Conservation (phyloP, 805 yeast species). For the Wickerhamiella domercqiae region DNA sequence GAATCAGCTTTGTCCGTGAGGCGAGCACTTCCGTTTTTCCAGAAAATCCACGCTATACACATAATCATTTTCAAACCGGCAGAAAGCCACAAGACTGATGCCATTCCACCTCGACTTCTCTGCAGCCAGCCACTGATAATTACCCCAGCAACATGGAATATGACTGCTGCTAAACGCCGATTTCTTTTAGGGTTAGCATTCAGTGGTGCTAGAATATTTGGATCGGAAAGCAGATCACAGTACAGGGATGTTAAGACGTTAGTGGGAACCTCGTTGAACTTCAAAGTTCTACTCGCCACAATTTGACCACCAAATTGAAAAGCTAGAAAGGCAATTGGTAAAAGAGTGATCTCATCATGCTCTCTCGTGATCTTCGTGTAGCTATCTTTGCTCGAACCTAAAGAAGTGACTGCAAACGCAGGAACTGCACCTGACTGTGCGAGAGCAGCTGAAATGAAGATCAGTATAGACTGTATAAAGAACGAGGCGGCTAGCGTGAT, state of each 20-base stretch:
- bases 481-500: conserved; percentile 5
- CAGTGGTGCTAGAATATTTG: conserved; percentile 3
- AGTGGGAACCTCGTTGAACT: conserved; percentile 10
- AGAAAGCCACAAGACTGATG: conserved; percentile 8
- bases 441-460: conserved; percentile 7
- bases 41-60: conserved; percentile 5
- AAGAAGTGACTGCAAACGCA: conserved; percentile 1
- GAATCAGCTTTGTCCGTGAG: too few relatives aligned
- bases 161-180: conserved; percentile 7
- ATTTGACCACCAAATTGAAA: conserved; percentile 12
- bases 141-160: conserved; percentile 8
- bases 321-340: conserved; percentile 9
- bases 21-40: too few relatives aligned
- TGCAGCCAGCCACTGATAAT: conserved; percentile 11
- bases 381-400: conserved; percentile 4
- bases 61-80: conserved; percentile 7
- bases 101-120: conserved; percentile 9
- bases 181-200: conserved; percentile 8
- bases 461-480: conserved; percentile 5
- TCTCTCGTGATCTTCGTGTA: background rate
- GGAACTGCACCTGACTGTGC: conserved; percentile 6
- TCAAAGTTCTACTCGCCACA: conserved; percentile 8
- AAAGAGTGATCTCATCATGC: conserved; percentile 2
- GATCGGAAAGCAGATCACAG: conserved; percentile 11
- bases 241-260: conserved; percentile 11